Evolutionary conservation across 768 basidiomycete species (phyloP).

Genomic region (Leccinum broughii): DNA sequence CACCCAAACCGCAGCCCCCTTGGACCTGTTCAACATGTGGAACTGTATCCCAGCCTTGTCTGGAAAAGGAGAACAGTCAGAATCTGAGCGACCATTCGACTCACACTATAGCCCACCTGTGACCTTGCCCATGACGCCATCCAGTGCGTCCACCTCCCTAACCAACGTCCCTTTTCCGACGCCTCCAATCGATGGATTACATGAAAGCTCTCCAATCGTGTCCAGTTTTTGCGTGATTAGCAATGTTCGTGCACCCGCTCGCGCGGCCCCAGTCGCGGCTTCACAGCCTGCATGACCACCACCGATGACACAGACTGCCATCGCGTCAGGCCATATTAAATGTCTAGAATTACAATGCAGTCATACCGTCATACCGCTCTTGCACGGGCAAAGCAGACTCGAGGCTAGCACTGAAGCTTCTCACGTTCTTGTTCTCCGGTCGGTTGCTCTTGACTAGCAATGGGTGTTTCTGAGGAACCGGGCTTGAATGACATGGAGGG

Average conservation of each 20-base stretch:
- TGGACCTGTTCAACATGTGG: constrained; percentile 80
- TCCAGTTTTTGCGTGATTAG: constrained; percentile 81
- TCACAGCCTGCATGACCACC: constrained; percentile 94
- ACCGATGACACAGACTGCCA: constrained; percentile 80
- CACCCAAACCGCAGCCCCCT: constrained; percentile 89
- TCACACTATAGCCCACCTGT: constrained; percentile 51
- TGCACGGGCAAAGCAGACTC: neutral
- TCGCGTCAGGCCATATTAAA: constrained; percentile 37
- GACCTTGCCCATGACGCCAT: constrained; percentile 82
- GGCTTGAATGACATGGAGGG: neutral
- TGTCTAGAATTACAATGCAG: neutral
- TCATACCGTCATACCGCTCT: constrained; percentile 29
- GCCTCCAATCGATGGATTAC: constrained; percentile 91
- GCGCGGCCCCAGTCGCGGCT: constrained; percentile 83
- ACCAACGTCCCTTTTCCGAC: constrained; percentile 92
- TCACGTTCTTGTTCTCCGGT: neutral
- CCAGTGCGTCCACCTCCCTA: constrained; percentile 88
- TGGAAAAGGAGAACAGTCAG: constrained; percentile 26
- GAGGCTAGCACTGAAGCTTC: constrained; percentile 3
- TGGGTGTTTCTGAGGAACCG: neutral
- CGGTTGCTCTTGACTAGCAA: neutral
- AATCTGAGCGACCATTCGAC: neutral
- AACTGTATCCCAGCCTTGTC: constrained; percentile 91
- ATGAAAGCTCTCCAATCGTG: constrained; percentile 82
- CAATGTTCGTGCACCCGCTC: constrained; percentile 78